Conservation (phyloP, 2,329 filamentous ascomycete genomes). For the Coniochaeta prunicola region DNA sequence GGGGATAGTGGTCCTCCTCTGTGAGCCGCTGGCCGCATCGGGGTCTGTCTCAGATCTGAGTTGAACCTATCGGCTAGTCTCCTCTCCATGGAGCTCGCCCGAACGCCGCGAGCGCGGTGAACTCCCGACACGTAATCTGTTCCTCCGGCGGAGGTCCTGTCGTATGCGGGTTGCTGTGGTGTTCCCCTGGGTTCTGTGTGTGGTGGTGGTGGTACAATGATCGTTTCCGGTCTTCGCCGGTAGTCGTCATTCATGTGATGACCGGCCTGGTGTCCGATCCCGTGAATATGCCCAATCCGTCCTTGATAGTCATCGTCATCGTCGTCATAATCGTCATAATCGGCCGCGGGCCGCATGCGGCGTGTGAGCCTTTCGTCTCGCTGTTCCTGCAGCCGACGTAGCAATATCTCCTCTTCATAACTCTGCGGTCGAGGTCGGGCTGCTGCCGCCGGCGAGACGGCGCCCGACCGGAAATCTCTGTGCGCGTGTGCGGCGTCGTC, state of each 20-base stretch:
- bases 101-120: constrained; percentile 33
- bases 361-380: constrained; percentile 34
- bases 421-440: constrained; percentile 21
- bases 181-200: constrained; percentile 3
- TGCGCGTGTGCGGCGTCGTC: constrained; percentile 21
- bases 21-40: constrained; percentile 10
- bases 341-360: constrained; percentile 25
- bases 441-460: constrained; percentile 4
- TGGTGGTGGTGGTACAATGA: constrained; percentile 26
- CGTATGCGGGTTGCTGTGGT: constrained; percentile 21
- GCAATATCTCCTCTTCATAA: constrained; percentile 40
- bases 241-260: constrained; percentile 59
- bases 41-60: constrained; percentile 32
- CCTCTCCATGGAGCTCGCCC: constrained; percentile 37
- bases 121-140: constrained; percentile 36
- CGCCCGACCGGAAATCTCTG: constrained; percentile 19
- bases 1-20: constrained; percentile 3
- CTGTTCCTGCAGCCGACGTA: constrained; percentile 38
- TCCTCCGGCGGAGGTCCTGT: constrained; percentile 23
- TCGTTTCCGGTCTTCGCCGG: constrained; percentile 28
- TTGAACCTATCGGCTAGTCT: constrained; percentile 43
- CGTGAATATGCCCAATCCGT: constrained; percentile 28
- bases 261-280: constrained; percentile 42
- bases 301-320: constrained; percentile 33
- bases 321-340: constrained; percentile 22